Percentiles rank a stretch among this genome's conserved stretches.
Conservation (phyloP, 2,329 filamentous ascomycete genomes). For the Beauveria varroae region DNA sequence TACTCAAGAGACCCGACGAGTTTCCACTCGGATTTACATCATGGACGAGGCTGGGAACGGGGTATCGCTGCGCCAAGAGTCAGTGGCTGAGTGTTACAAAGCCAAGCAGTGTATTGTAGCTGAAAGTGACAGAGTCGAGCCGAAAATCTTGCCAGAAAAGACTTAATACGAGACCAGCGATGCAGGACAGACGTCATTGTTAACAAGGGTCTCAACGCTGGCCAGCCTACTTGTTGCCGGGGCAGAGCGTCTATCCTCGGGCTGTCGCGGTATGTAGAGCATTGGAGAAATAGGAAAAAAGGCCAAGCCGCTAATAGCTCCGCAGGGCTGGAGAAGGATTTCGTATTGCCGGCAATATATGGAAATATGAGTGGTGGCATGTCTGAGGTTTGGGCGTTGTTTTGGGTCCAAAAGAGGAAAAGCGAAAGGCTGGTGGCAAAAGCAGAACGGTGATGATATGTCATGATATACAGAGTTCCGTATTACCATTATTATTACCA, state of each 20-base stretch:
- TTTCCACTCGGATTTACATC: not conserved
- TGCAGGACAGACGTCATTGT: constrained; percentile 9
- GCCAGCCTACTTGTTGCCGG: not conserved
- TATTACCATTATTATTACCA: no score
- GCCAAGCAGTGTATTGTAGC: not conserved
- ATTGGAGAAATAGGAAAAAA: not conserved
- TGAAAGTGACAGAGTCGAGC: not conserved
- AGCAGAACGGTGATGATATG: no score
- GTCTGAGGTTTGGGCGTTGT: not conserved
- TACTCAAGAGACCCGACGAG: not conserved
- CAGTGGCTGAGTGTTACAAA: not conserved
- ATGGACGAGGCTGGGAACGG: not conserved
- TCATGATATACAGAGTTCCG: no score
- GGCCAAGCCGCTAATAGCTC: constrained; percentile 7
- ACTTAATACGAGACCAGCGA: constrained; percentile 4
- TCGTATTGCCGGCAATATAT: constrained; percentile 9
- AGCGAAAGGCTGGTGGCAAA: constrained; percentile 4
- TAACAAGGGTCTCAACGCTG: not conserved
- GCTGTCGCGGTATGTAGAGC: not conserved
- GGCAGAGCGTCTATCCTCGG: not conserved
- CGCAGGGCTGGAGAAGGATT: not conserved
- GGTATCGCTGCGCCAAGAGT: not conserved
- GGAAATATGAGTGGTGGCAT: not conserved
- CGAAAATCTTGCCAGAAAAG: no score
- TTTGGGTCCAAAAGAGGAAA: not conserved